These are phyloP conservation scores for Centaurea solstitialis DNA, from an alignment of 129 eudicot genomes.

Conservation along the genomic window DNA sequence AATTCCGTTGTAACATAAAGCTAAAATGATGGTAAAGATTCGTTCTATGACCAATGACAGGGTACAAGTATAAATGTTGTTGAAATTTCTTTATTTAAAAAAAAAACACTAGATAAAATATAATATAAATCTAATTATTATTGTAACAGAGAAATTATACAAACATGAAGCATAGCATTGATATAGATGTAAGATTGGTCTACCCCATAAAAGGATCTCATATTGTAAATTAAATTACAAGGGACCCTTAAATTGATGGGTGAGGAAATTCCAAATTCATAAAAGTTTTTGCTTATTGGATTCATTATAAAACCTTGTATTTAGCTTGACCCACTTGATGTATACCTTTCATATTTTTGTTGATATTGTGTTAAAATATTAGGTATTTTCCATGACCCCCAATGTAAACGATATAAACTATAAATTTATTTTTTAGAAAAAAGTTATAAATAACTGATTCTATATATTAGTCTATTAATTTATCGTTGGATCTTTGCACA, in stretches of 20 bases:
- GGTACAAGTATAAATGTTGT: neutral
- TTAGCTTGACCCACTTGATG: constrained; percentile 1
- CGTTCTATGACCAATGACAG: neutral
- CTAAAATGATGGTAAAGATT: neutral
- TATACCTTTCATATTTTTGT: neutral
- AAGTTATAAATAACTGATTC: no score
- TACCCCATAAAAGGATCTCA: constrained; percentile 4
- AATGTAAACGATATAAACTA: neutral
- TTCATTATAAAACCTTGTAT: neutral
- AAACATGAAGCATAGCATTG: constrained; percentile 15
- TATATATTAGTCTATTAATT: neutral
- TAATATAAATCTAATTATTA: neutral
- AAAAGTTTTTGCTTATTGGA: constrained; percentile 1
- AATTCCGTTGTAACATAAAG: neutral
- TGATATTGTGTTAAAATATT: neutral
- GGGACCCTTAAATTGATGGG: neutral
- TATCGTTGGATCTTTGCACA: neutral
- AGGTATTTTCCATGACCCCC: neutral
- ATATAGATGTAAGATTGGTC: constrained; percentile 16
- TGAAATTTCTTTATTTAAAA: neutral
- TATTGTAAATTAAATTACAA: neutral
- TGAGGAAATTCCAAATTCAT: constrained; percentile 3
- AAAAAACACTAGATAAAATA: neutral
- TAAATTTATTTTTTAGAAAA: neutral
- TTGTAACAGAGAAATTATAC: neutral